Evolutionary conservation across 2,329 filamentous ascomycete genomes (phyloP), one percentile per base, ranked within the genome.

Genomic region (Fusarium albosuccineum): DNA sequence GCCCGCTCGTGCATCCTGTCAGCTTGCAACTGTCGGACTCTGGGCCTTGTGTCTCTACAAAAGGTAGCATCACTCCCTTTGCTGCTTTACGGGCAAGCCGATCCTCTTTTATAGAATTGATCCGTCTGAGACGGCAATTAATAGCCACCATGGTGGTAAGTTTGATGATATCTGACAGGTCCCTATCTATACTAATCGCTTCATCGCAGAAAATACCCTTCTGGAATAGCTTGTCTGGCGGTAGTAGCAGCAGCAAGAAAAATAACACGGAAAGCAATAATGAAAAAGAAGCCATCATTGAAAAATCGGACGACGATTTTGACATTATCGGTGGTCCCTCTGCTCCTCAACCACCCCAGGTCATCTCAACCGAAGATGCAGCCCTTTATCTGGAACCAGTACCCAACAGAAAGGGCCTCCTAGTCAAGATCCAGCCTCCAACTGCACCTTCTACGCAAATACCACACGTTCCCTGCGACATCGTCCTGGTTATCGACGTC

Each of bases 401-500:
- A 5, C 66, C 77, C 0, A 69, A 72, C 4, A 67, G 71, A 3
- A 75, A 82, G 9, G 82, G 81, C 2, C 69, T 87, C 2, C 53
- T 87, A 4, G 72, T 86, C 66, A 83, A 80, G 46, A 74, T 87
- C 10, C 73, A 79, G 5, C 82, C 85, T 0, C 85, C 85, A 0
- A 73, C 41, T 4, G 55, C 72, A 7, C 82, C 83, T 1, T 29
- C 40, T 0, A 16, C 68, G 3, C 22, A 66, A 0, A 62, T 77
- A 0, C 57, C 70, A 7, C 84, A 86, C 70, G 79, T 84, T 0
- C 83, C 86, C 2, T 88, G 85, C 71, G 87, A 89, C 62, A 85
- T 90, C 33, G 87, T 89, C 3, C 80, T 90, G 3, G 86, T 87
- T 14, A 88, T 90, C 55, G 87, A 90, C 70, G 80, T 89, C 13